phyloP scores from a whole-genome alignment of 2,329 filamentous ascomycete genomes.

The Lecanicillium sp. region DNA sequence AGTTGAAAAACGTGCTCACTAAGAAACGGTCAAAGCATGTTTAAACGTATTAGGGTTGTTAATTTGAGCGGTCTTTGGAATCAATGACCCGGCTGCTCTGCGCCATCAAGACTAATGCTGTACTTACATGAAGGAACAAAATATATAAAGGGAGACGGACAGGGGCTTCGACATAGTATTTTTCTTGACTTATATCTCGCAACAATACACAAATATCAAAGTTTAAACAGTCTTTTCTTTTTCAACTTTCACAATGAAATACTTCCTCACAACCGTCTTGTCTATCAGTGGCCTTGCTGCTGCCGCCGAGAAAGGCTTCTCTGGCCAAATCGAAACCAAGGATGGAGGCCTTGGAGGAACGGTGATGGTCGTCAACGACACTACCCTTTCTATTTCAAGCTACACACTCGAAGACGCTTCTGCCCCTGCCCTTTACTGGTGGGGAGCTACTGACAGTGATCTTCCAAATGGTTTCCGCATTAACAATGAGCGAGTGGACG shows the following conservation, averaged over 20 bases:
- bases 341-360: slow-evolving; percentile 18
- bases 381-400: slow-evolving; percentile 12
- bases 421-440: slow-evolving; percentile 20
- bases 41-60: too few relatives aligned
- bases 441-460: slow-evolving; percentile 13
- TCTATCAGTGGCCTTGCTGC: slow-evolving; percentile 5
- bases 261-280: background rate
- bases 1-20: too few relatives aligned
- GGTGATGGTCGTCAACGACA: slow-evolving; percentile 15
- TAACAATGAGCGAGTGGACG: slow-evolving; percentile 15
- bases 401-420: slow-evolving; percentile 18
- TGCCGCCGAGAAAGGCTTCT: slow-evolving; percentile 11
- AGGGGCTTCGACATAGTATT: too few relatives aligned
- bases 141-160: too few relatives aligned
- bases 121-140: too few relatives aligned
- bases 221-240: too few relatives aligned
- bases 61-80: too few relatives aligned
- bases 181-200: too few relatives aligned
- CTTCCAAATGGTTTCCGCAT: slow-evolving; percentile 18
- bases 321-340: slow-evolving; percentile 13
- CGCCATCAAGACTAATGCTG: too few relatives aligned
- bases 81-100: too few relatives aligned
- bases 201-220: background rate
- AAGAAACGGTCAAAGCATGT: too few relatives aligned
- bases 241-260: background rate